Percentiles rank a stretch among this genome's conserved stretches.
Conservation (phyloP, 257 asterid species). For the Solanum neorickii region DNA sequence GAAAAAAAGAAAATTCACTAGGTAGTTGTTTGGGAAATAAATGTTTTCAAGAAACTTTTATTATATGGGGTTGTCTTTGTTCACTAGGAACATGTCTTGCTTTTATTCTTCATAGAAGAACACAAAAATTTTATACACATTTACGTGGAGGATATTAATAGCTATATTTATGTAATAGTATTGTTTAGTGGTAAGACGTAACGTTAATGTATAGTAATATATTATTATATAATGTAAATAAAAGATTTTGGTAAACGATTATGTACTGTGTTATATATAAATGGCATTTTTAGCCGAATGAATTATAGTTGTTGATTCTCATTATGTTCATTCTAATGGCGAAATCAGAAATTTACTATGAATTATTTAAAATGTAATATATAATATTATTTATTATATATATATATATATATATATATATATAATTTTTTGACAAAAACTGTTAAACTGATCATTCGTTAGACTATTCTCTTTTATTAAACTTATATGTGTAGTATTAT, state of each 20-base stretch:
- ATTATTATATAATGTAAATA: not conserved
- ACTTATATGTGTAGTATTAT: not conserved
- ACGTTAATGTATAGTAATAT: not conserved
- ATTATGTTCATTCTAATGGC: not conserved
- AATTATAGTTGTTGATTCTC: not conserved
- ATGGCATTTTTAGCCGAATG: not conserved
- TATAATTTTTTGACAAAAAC: too few relatives aligned
- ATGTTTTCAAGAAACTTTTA: slow-evolving; percentile 47
- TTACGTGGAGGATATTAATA: not conserved
- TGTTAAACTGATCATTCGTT: not conserved
- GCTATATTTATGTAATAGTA: not conserved
- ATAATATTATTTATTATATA: too few relatives aligned
- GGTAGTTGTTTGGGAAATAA: slow-evolving; percentile 35
- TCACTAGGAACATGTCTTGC: slow-evolving; percentile 41
- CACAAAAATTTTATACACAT: slow-evolving; percentile 19
- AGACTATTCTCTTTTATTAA: too few relatives aligned
- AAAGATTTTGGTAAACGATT: not conserved
- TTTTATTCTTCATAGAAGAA: slow-evolving; percentile 33
- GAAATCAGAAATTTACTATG: too few relatives aligned
- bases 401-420: too few relatives aligned
- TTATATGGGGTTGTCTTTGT: slow-evolving; percentile 54
- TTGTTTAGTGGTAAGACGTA: not conserved
- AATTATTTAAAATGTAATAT: too few relatives aligned
- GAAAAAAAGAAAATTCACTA: slow-evolving; percentile 1
- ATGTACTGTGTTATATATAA: not conserved